Conservation (phyloP, 2,329 filamentous ascomycete genomes). For the Ascochyta pisi region DNA sequence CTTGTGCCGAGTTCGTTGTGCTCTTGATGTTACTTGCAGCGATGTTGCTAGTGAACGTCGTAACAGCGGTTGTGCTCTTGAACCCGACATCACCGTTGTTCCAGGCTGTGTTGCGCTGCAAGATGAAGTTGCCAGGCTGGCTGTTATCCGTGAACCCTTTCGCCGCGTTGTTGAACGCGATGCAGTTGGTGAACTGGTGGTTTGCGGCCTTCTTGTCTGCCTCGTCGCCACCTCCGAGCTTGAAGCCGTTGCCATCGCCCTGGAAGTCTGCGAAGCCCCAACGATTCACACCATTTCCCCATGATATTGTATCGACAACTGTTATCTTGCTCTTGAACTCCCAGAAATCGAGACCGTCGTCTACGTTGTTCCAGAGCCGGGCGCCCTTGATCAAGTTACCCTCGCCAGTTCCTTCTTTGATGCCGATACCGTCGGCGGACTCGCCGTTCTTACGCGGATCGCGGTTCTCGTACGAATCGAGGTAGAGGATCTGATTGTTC, state of each 20-base stretch:
- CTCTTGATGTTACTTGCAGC: conserved; percentile 46
- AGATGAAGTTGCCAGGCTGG: conserved; percentile 51
- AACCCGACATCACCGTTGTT: conserved; percentile 55
- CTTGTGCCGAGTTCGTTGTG: conserved; percentile 26
- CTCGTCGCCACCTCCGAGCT: conserved; percentile 51
- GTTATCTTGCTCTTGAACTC: conserved; percentile 54
- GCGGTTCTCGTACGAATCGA: conserved; percentile 34
- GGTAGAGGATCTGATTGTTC: conserved; percentile 34
- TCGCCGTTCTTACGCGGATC: conserved; percentile 60
- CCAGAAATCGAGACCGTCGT: conserved; percentile 58
- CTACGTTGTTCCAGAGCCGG: conserved; percentile 60
- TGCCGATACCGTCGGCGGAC: conserved; percentile 58
- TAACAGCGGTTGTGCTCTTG: conserved; percentile 45
- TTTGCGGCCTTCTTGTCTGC: conserved; percentile 48
- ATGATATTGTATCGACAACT: conserved; percentile 54
- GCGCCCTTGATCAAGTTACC: conserved; percentile 57
- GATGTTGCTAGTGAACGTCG: conserved; percentile 51
- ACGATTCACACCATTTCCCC: conserved; percentile 57
- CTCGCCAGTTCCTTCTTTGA: conserved; percentile 56
- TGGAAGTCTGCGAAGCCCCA: conserved; percentile 55
- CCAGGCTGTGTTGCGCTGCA: conserved; percentile 56
- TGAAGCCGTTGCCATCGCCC: conserved; percentile 59
- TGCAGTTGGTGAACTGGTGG: conserved; percentile 55
- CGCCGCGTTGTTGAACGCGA: conserved; percentile 54
- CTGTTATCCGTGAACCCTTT: conserved; percentile 59